Conservation (phyloP, 176 grass and related monocot species). For the Luzula sylvatica region DNA sequence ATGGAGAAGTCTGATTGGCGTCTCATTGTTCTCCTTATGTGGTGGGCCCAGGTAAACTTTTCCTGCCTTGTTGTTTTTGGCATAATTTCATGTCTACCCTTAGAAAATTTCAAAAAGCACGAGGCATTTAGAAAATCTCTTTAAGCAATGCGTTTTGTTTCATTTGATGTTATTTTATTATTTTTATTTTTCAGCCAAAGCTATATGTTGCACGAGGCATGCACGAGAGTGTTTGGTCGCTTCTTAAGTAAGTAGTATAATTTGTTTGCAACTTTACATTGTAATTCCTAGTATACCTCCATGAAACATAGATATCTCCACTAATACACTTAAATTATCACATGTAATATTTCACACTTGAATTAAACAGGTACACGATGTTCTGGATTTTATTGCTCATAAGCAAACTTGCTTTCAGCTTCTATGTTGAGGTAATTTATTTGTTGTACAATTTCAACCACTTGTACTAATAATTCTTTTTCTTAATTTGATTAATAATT, state of each 20-base stretch:
- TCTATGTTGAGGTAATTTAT: constrained; percentile 79
- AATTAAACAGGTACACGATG: constrained; percentile 55
- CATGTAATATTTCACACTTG: constrained; percentile 13
- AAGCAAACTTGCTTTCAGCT: constrained; percentile 94
- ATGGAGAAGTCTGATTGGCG: constrained; percentile 60
- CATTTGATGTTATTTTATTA: constrained; percentile 4
- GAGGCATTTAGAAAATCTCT: too few species aligned
- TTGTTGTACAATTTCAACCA: constrained; percentile 8
- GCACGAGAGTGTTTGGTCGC: constrained; percentile 68
- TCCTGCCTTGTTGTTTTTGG: too few species aligned
- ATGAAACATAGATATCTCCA: too few species aligned
- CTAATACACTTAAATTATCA: background rate
- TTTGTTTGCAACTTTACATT: background rate
- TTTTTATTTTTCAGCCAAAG: constrained; percentile 50
- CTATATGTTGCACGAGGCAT: constrained; percentile 90
- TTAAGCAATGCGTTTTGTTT: too few species aligned
- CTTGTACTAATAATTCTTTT: background rate
- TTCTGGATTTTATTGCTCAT: constrained; percentile 98
- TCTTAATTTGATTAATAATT: constrained; percentile 1
- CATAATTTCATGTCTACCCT: too few species aligned
- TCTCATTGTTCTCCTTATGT: constrained; percentile 68
- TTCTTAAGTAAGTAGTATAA: constrained; percentile 65
- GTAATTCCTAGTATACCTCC: background rate
- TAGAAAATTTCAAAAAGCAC: too few species aligned
- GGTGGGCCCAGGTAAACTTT: constrained; percentile 84